Evolutionary conservation across 495 filamentous ascomycete genomes (phyloP).

Genomic region (Penicillium manginii): DNA sequence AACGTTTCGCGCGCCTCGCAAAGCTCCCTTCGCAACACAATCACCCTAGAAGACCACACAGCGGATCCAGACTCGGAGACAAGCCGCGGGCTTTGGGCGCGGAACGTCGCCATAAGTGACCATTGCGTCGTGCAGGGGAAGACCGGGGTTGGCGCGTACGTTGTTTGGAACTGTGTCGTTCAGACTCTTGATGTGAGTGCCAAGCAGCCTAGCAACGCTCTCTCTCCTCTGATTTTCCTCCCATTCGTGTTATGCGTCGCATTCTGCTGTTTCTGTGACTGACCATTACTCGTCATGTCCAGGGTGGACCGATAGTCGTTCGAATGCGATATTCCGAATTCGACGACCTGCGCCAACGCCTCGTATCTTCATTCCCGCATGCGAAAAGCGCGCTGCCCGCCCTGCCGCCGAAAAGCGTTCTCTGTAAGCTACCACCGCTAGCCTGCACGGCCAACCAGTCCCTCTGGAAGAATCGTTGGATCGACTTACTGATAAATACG

Average conservation of each 20-base stretch:
- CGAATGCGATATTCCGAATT: slow-evolving; percentile 78
- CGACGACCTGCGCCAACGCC: slow-evolving; percentile 60
- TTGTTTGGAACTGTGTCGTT: slow-evolving; percentile 74
- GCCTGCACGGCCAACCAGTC: slow-evolving; percentile 7
- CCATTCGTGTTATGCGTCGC: no score
- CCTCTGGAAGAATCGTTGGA: slow-evolving; percentile 16
- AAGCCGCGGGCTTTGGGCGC: slow-evolving; percentile 68
- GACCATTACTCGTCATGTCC: not conserved
- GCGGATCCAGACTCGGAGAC: slow-evolving; percentile 62
- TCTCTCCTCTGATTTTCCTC: no score
- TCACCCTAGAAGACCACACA: slow-evolving; percentile 73
- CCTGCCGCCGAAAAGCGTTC: slow-evolving; percentile 69
- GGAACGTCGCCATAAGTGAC: slow-evolving; percentile 66
- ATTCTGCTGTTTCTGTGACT: no score
- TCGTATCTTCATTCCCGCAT: slow-evolving; percentile 67
- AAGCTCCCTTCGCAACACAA: slow-evolving; percentile 49
- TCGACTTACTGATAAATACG: not conserved
- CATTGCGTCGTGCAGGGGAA: slow-evolving; percentile 65
- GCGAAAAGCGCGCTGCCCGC: slow-evolving; percentile 65
- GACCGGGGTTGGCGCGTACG: slow-evolving; percentile 69
- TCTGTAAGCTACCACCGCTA: slow-evolving; percentile 55
- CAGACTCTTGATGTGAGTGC: slow-evolving; percentile 68
- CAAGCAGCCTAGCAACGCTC: no score
- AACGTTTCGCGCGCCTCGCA: slow-evolving; percentile 48
- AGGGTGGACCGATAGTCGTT: slow-evolving; percentile 64